Base-by-base conservation (phyloP, 179 eudicot species). In the Beta lomatogona region DNA sequence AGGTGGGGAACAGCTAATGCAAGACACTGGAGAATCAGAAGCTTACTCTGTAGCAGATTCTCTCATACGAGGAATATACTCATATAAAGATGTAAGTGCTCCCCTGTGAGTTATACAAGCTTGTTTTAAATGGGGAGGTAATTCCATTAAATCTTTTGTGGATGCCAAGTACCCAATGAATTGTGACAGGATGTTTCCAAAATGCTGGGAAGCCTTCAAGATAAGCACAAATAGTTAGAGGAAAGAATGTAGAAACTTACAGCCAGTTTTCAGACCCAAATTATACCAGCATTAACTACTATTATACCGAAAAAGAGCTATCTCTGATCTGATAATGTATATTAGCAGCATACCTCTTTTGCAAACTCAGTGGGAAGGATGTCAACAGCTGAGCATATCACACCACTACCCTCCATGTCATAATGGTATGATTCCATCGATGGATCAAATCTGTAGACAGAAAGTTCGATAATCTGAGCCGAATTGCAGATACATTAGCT, bases 321-420 rank as follows among this genome's bases (percentile, higher is more conserved):
- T 73, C 48, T 28, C 13, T 31, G 25, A 31, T 45, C 13, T 31
- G 25, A 31, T 45, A 16, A 73, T 48, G 59, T 16, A 54, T 9
- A 54, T 18, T 45, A 21, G 64, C 71, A 76, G 50, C 14, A 48
- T 77, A 94, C 99, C 98, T 96, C 99, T 90, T 90, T 94, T 14
- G 99, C 98, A 86, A 96, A 96, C 86, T 96, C 98, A 45, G 99
- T 93, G 11, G 99, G 99, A 78, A 96, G 98, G 82, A 89, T 96
- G 87, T 96, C 99, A 79, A 96, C 97, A 79, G 99, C 94, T 75
- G 91, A 86, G 83, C 94, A 94, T 75, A 96, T 86, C 50, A 96
- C 76, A 52, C 99, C 99, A 77, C 77, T 81, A 31, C 98, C 99
- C 11, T 94, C 98, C 90, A 92, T 88, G 87, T 94, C 94, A 78